Base-by-base conservation (phyloP, 2,329 filamentous ascomycete species). In the Xylaria multiplex region DNA sequence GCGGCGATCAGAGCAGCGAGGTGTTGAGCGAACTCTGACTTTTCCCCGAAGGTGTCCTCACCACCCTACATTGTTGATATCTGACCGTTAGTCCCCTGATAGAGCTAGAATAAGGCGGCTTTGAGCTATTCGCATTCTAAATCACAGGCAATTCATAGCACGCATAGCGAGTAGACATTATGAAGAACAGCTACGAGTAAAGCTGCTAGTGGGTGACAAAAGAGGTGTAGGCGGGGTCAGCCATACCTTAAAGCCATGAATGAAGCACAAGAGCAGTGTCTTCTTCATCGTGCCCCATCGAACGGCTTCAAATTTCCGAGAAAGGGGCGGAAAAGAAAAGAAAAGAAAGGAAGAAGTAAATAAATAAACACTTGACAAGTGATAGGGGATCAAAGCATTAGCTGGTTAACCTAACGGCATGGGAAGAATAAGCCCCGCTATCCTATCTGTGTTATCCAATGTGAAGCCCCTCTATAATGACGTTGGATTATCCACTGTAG, bases 221-320 rank as follows among this genome's bases (percentile, higher is more conserved):
- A 27, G 57, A 16, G 53, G 19, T 48, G 52, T 66, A 24, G 13
- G 59, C 32, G 59, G 48, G 55, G 46, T 54, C 30, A 19, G 19
- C 42, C 69, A 67, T 67, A 74, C 74, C 85, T 96, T 93, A 86
- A 96, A 96, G 77, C 93, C 93, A 79, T 96, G 93, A 67, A 96
- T 92, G 78, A 96, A 96, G 76, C 91, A 92, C 66, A 96, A 81
- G 45, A 96, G 80, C 43, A 96, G 80, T 65, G 91, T 96, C 81
- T 92, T 93, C 83, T 90, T 91, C 86, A 90, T 90, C 66, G 79
- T 86, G 71, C 76, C 72, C 75, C 77, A 78, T 80, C 60, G 62
- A 73, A 65, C 69, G 60, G 55, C 53, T 40, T 27, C 19, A 32
- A 37, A 40, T 43, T 52, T 16, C 54, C n/a, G 56, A 56, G 43